phyloP scores from a whole-genome alignment of 352 stramenopile species.

The Globisporangium orthogonon region DNA sequence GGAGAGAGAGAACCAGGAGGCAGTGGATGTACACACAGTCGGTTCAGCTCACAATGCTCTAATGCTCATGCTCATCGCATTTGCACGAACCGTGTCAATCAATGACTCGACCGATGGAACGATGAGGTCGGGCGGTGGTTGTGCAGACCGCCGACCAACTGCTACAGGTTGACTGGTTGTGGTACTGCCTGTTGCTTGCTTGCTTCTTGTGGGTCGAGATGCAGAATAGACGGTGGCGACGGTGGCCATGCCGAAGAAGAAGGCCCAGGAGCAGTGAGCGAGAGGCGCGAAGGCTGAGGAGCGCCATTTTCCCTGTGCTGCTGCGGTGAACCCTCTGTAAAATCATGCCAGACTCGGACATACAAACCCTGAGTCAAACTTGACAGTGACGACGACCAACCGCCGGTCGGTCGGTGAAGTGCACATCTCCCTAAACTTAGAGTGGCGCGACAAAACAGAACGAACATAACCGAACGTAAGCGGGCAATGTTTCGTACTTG shows the following conservation, averaged over 20 bases:
- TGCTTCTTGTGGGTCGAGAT: background rate
- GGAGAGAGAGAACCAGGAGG: background rate
- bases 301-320: too few species aligned
- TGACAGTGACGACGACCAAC: background rate
- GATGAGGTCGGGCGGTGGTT: too few species aligned
- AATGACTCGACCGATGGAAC: too few species aligned
- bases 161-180: too few species aligned
- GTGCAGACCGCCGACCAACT: too few species aligned
- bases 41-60: too few species aligned
- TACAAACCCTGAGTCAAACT: background rate
- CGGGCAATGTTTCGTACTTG: too few species aligned
- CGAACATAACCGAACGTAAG: background rate
- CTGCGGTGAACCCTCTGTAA: background rate
- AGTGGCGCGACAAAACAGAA: slow-evolving; percentile 4
- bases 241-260: background rate
- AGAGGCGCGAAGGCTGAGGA: too few species aligned
- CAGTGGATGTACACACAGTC: too few species aligned
- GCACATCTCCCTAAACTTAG: background rate
- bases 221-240: slow-evolving; percentile 1
- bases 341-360: background rate
- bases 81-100: too few species aligned
- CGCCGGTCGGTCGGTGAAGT: slow-evolving; percentile 1
- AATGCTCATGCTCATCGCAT: too few species aligned
- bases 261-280: too few species aligned
- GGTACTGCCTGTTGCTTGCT: slow-evolving; percentile 3